phyloP scores from a whole-genome alignment of 2,329 filamentous ascomycete genomes.

The Penicillium sp. region DNA sequence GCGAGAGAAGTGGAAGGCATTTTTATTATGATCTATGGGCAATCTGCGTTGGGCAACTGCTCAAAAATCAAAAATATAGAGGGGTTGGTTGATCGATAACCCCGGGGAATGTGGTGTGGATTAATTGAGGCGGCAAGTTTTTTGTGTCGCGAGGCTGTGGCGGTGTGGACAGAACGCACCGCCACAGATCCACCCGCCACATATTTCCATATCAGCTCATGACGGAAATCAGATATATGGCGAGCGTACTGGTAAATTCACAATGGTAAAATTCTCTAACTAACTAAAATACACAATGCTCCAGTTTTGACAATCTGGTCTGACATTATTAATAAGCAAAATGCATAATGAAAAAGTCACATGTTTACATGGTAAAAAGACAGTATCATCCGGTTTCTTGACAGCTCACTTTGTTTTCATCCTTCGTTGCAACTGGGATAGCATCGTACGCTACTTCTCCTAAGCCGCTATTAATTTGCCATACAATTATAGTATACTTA shows the following conservation, averaged over 20 bases:
- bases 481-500: too few species aligned
- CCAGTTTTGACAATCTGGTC: too few species aligned
- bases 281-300: too few species aligned
- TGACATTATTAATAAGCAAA: too few species aligned
- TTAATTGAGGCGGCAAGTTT: slow-evolving; percentile 26
- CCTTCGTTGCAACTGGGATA: not conserved
- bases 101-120: slow-evolving; percentile 22
- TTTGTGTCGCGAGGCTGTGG: slow-evolving; percentile 29
- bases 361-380: too few species aligned
- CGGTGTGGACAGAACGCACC: slow-evolving; percentile 11
- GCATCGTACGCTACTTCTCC: too few species aligned
- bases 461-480: too few species aligned
- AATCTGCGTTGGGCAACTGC: slow-evolving; percentile 11
- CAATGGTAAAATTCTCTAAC: too few species aligned
- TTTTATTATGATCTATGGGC: slow-evolving; percentile 16
- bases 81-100: slow-evolving; percentile 13
- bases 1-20: slow-evolving; percentile 58
- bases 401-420: not conserved
- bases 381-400: too few species aligned
- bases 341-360: too few species aligned
- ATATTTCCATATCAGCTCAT: not conserved
- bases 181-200: slow-evolving; percentile 15
- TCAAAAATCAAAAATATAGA: slow-evolving; percentile 16
- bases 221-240: too few species aligned
- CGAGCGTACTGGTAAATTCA: too few species aligned